These are phyloP conservation scores for Aurifilum marmelostoma DNA, from an alignment of 2,329 filamentous ascomycete genomes.

Conservation along the genomic window DNA sequence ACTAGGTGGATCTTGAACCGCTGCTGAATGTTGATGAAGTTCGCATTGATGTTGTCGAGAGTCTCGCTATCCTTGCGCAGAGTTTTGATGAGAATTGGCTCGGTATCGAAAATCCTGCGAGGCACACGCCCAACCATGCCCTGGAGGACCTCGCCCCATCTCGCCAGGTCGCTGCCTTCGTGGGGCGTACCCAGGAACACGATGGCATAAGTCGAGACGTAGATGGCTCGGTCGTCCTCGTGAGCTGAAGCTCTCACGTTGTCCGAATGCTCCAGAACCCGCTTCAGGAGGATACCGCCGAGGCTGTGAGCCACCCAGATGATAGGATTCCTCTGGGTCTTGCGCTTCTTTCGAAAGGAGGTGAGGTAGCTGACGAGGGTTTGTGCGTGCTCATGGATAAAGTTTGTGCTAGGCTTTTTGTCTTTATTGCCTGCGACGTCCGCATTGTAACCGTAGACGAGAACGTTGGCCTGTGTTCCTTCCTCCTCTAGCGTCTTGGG, in stretches of 20 bases:
- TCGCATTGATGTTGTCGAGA: slow-evolving; percentile 72
- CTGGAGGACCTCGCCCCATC: slow-evolving; percentile 70
- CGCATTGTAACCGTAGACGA: slow-evolving; percentile 77
- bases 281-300: slow-evolving; percentile 73
- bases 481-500: slow-evolving; percentile 56
- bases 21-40: slow-evolving; percentile 72
- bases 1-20: slow-evolving; percentile 76
- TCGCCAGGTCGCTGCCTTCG: slow-evolving; percentile 68
- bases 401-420: slow-evolving; percentile 65
- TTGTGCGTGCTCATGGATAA: slow-evolving; percentile 72
- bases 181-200: slow-evolving; percentile 80
- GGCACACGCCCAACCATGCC: slow-evolving; percentile 69
- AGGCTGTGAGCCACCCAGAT: slow-evolving; percentile 78
- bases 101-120: slow-evolving; percentile 67
- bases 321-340: slow-evolving; percentile 65
- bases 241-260: slow-evolving; percentile 62
- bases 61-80: slow-evolving; percentile 76
- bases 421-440: slow-evolving; percentile 58
- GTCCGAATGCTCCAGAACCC: slow-evolving; percentile 68
- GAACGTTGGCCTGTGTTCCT: slow-evolving; percentile 61
- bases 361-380: slow-evolving; percentile 66
- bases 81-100: slow-evolving; percentile 68
- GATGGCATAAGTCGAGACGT: slow-evolving; percentile 74
- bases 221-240: slow-evolving; percentile 69
- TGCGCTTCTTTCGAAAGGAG: slow-evolving; percentile 62